Conservation (phyloP, 164 flowering plant genomes). For the Liriodendron chinense region DNA sequence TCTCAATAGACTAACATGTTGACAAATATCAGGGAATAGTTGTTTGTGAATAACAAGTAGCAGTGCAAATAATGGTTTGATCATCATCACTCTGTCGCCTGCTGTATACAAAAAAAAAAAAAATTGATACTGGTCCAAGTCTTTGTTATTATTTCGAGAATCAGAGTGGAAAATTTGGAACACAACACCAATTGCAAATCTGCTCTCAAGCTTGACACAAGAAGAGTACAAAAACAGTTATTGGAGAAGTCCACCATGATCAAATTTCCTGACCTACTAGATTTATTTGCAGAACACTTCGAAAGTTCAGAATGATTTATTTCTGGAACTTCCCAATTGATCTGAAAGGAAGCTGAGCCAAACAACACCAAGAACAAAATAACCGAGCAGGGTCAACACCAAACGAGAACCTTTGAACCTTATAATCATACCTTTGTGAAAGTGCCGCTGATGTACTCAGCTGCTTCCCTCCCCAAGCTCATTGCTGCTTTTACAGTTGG, state of each 20-base stretch:
- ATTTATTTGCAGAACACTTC: not conserved
- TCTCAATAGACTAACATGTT: not conserved
- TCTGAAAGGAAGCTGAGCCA: not conserved
- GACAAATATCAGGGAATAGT: not conserved
- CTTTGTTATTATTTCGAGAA: not conserved
- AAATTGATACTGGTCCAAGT: no score
- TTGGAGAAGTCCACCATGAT: not conserved
- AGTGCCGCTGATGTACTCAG: constrained; percentile 83
- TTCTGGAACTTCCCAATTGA: not conserved
- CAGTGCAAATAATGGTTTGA: no score
- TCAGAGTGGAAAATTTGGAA: not conserved
- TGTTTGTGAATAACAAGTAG: no score
- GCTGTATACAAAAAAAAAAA: no score
- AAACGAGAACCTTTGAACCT: not conserved
- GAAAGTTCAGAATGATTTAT: not conserved
- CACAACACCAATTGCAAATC: not conserved
- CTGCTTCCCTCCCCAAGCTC: constrained; percentile 95
- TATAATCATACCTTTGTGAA: constrained; percentile 59
- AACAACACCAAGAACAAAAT: not conserved
- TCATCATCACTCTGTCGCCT: no score
- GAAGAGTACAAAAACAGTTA: not conserved
- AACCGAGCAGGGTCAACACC: no score
- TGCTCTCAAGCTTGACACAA: not conserved
- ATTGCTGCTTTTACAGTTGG: constrained; percentile 79
- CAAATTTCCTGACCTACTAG: not conserved